Conservation (phyloP, 176 grass and related monocot genomes). For the Tuctoria greenei region DNA sequence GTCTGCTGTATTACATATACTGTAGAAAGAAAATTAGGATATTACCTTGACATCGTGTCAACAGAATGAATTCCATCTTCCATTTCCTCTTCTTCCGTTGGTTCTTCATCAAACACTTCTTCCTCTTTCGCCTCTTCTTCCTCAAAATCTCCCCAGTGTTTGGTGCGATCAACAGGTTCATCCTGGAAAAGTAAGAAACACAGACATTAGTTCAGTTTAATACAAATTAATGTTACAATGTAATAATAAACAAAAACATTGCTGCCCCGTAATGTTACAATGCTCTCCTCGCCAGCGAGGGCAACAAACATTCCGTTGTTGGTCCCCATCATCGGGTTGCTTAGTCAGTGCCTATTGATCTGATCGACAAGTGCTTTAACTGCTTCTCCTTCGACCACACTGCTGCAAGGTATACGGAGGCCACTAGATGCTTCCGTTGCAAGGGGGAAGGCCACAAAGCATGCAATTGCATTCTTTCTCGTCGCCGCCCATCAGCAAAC, state of each 20-base stretch:
- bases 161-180: constrained; percentile 86
- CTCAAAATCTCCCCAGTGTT: constrained; percentile 96
- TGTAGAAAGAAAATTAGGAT: not conserved
- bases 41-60: constrained; percentile 81
- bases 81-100: constrained; percentile 77
- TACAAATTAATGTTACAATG: not conserved
- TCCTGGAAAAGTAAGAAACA: constrained; percentile 47
- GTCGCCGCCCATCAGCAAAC: no score
- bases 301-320: no score
- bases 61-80: constrained; percentile 85
- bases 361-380: no score
- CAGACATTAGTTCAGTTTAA: not conserved
- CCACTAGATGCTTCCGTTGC: no score
- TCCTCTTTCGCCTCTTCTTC: constrained; percentile 78
- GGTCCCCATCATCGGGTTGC: no score
- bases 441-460: no score
- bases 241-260: constrained; percentile 20
- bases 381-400: no score
- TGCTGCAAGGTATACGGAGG: no score
- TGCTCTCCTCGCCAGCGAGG: no score
- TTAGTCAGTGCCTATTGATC: no score
- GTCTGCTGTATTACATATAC: not conserved
- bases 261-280: no score
- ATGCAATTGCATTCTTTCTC: no score
- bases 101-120: constrained; percentile 55